Conservation (phyloP, 2,329 filamentous ascomycete species). For the Pseudogymnoascus sp. region DNA sequence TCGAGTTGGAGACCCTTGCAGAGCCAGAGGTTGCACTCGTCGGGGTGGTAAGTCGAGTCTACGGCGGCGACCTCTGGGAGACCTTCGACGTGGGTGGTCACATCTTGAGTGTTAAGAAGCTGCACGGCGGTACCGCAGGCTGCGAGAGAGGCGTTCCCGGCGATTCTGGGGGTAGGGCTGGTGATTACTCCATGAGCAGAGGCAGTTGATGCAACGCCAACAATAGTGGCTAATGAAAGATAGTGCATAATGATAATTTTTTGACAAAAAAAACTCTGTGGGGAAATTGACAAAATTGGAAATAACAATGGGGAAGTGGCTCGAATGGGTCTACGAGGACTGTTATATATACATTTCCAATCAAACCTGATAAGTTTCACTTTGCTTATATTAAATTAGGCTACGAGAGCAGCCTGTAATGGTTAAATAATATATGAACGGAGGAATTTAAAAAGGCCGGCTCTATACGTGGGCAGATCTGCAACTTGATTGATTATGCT, state of each 20-base stretch:
- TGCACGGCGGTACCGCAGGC: slow-evolving; percentile 38
- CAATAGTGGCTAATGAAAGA: not conserved
- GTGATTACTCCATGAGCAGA: slow-evolving; percentile 39
- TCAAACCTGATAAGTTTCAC: not conserved
- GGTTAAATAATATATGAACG: not conserved
- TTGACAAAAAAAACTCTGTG: not conserved
- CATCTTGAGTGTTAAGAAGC: slow-evolving; percentile 26
- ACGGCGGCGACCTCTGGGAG: slow-evolving; percentile 31
- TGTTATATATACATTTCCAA: not conserved
- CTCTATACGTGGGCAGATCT: not conserved
- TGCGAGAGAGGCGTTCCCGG: slow-evolving; percentile 36
- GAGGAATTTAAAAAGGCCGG: not conserved
- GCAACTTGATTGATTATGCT: not conserved
- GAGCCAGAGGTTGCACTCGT: slow-evolving; percentile 35
- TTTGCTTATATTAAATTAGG: not conserved
- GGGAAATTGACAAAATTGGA: not conserved
- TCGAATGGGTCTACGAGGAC: not conserved
- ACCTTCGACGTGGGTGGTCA: slow-evolving; percentile 28
- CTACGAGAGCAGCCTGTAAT: not conserved
- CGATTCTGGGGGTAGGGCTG: slow-evolving; percentile 33
- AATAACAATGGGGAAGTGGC: not conserved
- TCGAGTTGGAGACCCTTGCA: slow-evolving; percentile 42
- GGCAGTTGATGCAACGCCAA: slow-evolving; percentile 23
- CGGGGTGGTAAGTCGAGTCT: slow-evolving; percentile 22
- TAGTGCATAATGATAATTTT: not conserved